Conservation (phyloP, 306 rosid genomes). For the Prunus fruticosa region DNA sequence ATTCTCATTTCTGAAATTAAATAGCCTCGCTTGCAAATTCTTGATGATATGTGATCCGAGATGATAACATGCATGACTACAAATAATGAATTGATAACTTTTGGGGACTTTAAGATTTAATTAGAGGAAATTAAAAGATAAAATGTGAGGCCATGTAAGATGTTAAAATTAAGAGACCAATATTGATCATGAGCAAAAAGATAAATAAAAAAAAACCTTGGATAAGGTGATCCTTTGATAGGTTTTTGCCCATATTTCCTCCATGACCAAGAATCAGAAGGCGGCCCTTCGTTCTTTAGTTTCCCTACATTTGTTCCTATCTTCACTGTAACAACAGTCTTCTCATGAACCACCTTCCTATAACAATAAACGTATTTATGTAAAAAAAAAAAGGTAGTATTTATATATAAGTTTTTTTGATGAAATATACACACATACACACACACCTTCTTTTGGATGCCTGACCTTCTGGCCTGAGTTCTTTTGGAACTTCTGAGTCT, state of each 20-base stretch:
- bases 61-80: neutral
- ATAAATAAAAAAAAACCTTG: constrained; percentile 47
- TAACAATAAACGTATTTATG: neutral
- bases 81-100: neutral
- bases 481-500: constrained; percentile 40
- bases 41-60: neutral
- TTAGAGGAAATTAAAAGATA: neutral
- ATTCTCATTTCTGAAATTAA: too few species aligned
- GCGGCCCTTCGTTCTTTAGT: constrained; percentile 82
- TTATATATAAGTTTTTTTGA: neutral
- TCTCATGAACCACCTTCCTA: constrained; percentile 69
- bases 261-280: constrained; percentile 96
- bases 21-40: neutral
- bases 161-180: too few species aligned
- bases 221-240: constrained; percentile 92
- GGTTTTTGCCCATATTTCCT: constrained; percentile 98
- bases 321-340: constrained; percentile 66
- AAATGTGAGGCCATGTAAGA: neutral
- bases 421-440: neutral
- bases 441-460: constrained; percentile 54
- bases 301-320: constrained; percentile 72
- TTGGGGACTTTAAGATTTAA: neutral
- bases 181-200: neutral
- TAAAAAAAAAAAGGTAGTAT: neutral
- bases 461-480: constrained; percentile 42